These are phyloP conservation scores for Millerago galiae DNA, from an alignment of 805 yeast genomes.

Conservation along the genomic window DNA sequence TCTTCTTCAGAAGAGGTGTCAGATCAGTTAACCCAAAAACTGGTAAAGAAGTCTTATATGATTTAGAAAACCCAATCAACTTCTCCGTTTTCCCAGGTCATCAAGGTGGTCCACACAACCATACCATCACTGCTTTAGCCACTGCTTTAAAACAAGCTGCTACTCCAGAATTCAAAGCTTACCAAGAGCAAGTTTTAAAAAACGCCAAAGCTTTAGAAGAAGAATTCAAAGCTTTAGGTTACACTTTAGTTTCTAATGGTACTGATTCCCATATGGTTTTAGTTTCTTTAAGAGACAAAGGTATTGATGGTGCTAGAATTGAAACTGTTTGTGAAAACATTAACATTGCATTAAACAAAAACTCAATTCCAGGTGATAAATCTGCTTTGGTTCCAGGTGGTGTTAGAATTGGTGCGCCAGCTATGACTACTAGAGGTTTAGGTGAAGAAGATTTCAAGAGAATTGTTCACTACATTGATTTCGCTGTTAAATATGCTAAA, in stretches of 20 bases:
- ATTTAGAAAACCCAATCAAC: slow-evolving; percentile 86
- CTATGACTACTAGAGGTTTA: slow-evolving; percentile 96
- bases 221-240: slow-evolving; percentile 57
- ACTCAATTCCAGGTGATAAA: slow-evolving; percentile 94
- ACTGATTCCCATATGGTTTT: slow-evolving; percentile 92
- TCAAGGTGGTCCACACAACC: slow-evolving; percentile 99
- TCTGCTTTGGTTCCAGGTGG: slow-evolving; percentile 97
- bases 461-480: slow-evolving; percentile 75
- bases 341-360: slow-evolving; percentile 93
- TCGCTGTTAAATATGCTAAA: slow-evolving; percentile 54
- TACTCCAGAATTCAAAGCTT: slow-evolving; percentile 80
- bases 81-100: slow-evolving; percentile 98
- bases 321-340: slow-evolving; percentile 84
- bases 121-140: slow-evolving; percentile 93
- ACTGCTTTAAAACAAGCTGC: slow-evolving; percentile 91
- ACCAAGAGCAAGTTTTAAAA: slow-evolving; percentile 75
- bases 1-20: slow-evolving; percentile 92
- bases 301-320: slow-evolving; percentile 91
- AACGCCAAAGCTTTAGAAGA: slow-evolving; percentile 76
- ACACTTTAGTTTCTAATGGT: slow-evolving; percentile 81
- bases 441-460: slow-evolving; percentile 67
- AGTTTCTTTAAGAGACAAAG: slow-evolving; percentile 68
- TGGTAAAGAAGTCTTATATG: slow-evolving; percentile 81
- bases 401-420: slow-evolving; percentile 95
- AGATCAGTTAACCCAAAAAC: slow-evolving; percentile 66